Evolutionary conservation across 192 early-diverging fungal species (phyloP).

Genomic region (Funneliformis mosseae): DNA sequence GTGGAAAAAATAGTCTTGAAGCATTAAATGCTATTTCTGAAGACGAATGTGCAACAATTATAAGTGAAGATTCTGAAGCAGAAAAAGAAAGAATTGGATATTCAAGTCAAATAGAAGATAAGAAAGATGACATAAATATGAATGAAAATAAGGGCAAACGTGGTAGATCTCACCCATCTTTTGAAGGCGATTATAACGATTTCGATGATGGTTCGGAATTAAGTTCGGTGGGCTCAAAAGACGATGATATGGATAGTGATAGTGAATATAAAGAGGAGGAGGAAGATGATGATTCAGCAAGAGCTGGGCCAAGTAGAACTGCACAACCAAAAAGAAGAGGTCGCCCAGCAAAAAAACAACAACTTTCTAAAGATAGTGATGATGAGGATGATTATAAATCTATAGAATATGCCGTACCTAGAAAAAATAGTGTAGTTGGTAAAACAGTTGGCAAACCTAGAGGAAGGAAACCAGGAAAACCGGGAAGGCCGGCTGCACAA

Average conservation of each 20-base stretch:
- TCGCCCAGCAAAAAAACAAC: neutral
- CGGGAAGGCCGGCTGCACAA: neutral
- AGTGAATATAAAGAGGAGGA: neutral
- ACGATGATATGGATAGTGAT: neutral
- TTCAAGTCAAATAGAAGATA: neutral
- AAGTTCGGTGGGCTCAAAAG: neutral
- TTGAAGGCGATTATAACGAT: neutral
- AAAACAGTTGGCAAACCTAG: neutral
- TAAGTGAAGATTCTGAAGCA: slow-evolving; percentile 1
- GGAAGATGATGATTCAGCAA: neutral
- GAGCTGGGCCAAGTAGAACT: neutral
- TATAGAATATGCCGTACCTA: neutral
- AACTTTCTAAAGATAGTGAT: neutral
- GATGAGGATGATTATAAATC: neutral
- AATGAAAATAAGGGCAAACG: neutral
- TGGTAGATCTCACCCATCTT: neutral
- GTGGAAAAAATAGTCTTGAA: neutral
- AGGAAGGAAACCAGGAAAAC: slow-evolving; percentile 1
- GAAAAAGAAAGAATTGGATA: neutral
- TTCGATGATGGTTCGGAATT: slow-evolving; percentile 1
- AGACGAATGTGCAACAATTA: neutral
- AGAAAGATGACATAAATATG: neutral
- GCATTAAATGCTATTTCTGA: neutral
- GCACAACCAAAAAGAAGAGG: neutral
- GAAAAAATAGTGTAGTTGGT: neutral